Base-by-base conservation (phyloP, 2,329 filamentous ascomycete species). In the Ceratocystiopsis brevicomis region DNA sequence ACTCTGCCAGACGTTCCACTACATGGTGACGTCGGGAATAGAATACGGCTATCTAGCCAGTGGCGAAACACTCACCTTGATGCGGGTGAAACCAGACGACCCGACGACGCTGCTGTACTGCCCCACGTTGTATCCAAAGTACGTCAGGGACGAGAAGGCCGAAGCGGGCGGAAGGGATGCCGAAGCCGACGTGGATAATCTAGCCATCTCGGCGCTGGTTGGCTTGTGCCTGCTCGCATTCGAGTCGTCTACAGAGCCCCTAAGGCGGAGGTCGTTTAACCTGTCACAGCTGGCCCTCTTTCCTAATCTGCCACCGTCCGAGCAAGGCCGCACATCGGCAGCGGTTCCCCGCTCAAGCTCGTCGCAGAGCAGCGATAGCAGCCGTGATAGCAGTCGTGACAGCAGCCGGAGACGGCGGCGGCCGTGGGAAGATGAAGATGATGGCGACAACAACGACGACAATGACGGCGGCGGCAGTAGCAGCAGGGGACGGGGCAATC, bases 11-110 rank as follows among this genome's bases (percentile, higher is more conserved):
- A 33, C 32, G 32, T 33, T 14, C 12, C 33, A 34, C 44, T 45
- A 48, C 42, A 44, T 48, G 37, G 18, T 45, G 1, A 1, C 35
- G 10, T 35, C 38, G 3, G 46, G 44, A 11, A 2, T 41, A 16
- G 42, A 43, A 18, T 44, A 41, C 17, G 47, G 42, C 21, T 48
- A 37, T 17, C 35, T 46, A 34, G 38, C 42, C 15, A 41, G 35
- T 1, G 47, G 44, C 42, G 47, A 46, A 16, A 44, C 42, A 38
- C 40, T 43, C 6, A 40, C 44, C 9, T n/a, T 46, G 30, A 16
- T 46, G 2, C 21, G 21, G 12, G 34, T 48, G 3, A 12, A 38
- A 15, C 35, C 18, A 4, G 41, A 46, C 12, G 37, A 45, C 33
- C 42, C 38, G 9, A 40, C 42, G 2, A 41, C 39, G 14, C 44